phyloP scores from a whole-genome alignment of 148 eudicot genomes.

The Selenicereus undatus region DNA sequence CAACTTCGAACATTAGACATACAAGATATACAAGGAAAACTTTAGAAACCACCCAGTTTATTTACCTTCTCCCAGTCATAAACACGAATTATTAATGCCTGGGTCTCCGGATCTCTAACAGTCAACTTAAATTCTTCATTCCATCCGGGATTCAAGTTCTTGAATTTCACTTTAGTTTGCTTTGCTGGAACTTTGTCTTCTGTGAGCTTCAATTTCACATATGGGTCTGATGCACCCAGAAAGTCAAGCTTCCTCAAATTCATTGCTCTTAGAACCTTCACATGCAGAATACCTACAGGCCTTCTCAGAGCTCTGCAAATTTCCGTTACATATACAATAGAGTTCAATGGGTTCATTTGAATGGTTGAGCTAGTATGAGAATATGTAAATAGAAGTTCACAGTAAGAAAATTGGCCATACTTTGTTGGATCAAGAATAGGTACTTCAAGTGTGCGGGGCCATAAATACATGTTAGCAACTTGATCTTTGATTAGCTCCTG shows the following conservation, averaged over 20 bases:
- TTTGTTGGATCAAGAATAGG: constrained; percentile 76
- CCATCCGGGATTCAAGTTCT: constrained; percentile 94
- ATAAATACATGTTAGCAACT: constrained; percentile 89
- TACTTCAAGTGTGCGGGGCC: constrained; percentile 90
- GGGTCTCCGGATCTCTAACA: constrained; percentile 78
- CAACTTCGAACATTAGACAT: constrained; percentile 1
- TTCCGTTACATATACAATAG: background rate
- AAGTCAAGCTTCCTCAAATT: constrained; percentile 83
- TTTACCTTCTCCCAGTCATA: constrained; percentile 89
- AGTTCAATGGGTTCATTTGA: background rate
- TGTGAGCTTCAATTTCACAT: constrained; percentile 75
- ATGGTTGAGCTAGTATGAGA: background rate
- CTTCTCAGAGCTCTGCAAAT: constrained; percentile 65
- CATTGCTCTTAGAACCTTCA: constrained; percentile 70
- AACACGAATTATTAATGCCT: constrained; percentile 50
- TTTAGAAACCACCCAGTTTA: background rate
- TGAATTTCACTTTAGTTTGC: constrained; percentile 81
- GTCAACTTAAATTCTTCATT: constrained; percentile 72
- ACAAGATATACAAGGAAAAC: background rate
- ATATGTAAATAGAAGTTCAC: background rate
- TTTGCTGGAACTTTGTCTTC: constrained; percentile 76
- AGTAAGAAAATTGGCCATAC: constrained; percentile 33
- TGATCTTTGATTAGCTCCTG: constrained; percentile 85
- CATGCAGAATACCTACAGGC: constrained; percentile 85
- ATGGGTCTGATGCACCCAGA: constrained; percentile 80